Percentiles rank a stretch among this genome's conserved stretches.
phyloP scores from a whole-genome alignment of 257 asterid species.

The Nemophila menziesii region DNA sequence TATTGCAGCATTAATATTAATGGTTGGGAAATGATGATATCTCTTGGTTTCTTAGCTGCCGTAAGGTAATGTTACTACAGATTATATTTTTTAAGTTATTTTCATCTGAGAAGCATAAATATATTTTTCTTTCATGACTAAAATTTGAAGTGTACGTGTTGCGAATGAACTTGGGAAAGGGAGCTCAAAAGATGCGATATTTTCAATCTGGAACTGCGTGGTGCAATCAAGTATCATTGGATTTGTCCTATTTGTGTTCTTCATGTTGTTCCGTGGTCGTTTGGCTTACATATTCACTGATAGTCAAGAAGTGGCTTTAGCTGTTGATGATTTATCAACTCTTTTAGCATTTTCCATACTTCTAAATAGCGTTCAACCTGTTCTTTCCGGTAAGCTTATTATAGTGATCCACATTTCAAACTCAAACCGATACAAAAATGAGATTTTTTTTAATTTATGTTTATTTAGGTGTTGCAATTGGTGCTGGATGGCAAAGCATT shows the following conservation, averaged over 20 bases:
- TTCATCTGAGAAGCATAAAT: background rate
- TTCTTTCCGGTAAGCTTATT: constrained; percentile 43
- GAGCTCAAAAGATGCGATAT: constrained; percentile 43
- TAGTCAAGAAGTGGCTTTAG: constrained; percentile 24
- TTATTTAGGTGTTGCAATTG: constrained; percentile 50
- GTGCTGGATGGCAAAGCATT: constrained; percentile 56
- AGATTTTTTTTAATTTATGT: background rate
- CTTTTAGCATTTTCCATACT: constrained; percentile 58
- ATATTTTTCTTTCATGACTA: background rate
- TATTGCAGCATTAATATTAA: constrained; percentile 49
- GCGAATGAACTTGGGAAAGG: constrained; percentile 72
- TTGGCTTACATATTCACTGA: constrained; percentile 51
- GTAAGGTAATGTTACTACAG: constrained; percentile 36
- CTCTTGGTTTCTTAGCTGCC: constrained; percentile 60
- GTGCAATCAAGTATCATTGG: constrained; percentile 43
- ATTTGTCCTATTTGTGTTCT: constrained; percentile 25
- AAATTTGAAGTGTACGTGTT: constrained; percentile 48
- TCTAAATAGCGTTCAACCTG: constrained; percentile 52
- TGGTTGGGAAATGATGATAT: constrained; percentile 77
- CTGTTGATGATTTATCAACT: constrained; percentile 45
- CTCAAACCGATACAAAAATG: too few species aligned
- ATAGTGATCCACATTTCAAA: too few species aligned
- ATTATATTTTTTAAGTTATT: background rate
- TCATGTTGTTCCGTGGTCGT: constrained; percentile 38
- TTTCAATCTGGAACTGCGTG: constrained; percentile 31